phyloP scores from a whole-genome alignment of 352 stramenopile species.

The Phytophthora colocasiae region DNA sequence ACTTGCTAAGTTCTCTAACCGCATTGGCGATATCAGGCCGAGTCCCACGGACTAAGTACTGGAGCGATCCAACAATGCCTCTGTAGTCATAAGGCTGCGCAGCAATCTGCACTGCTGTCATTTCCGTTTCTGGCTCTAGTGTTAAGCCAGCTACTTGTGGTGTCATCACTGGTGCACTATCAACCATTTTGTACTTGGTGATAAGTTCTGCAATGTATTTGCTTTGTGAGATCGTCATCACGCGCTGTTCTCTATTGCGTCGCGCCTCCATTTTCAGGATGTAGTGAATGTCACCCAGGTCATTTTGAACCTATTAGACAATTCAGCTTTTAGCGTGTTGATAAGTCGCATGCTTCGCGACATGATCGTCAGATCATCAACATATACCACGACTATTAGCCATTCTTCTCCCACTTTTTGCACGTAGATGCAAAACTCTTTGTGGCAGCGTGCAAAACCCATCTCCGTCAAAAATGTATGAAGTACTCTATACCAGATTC shows the following conservation, averaged over 20 bases:
- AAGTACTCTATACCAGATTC: conserved; percentile 32
- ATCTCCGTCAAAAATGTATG: conserved; percentile 22
- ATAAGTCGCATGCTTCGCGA: conserved; percentile 21
- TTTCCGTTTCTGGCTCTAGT: conserved; percentile 27
- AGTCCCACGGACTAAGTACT: conserved; percentile 37
- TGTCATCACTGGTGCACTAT: conserved; percentile 1
- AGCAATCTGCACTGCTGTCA: conserved; percentile 25
- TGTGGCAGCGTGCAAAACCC: conserved; percentile 34
- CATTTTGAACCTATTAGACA: conserved; percentile 40
- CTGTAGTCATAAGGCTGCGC: conserved; percentile 29
- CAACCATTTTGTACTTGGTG: conserved; percentile 2
- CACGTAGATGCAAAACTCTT: conserved; percentile 37
- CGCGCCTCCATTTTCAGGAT: conserved; percentile 30
- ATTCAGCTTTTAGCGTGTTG: conserved; percentile 22
- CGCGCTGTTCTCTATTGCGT: conserved; percentile 5
- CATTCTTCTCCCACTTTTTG: conserved; percentile 41
- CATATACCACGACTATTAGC: conserved; percentile 36
- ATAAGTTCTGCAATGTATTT: background rate
- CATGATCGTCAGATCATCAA: conserved; percentile 38
- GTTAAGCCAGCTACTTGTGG: conserved; percentile 6
- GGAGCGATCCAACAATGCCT: conserved; percentile 27
- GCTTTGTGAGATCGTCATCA: background rate
- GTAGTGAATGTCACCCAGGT: conserved; percentile 39
- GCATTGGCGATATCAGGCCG: conserved; percentile 39
- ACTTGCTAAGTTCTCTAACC: conserved; percentile 33